Evolutionary conservation across 78 protist species (phyloP).

Genomic region (Monosiga brevicollis): DNA sequence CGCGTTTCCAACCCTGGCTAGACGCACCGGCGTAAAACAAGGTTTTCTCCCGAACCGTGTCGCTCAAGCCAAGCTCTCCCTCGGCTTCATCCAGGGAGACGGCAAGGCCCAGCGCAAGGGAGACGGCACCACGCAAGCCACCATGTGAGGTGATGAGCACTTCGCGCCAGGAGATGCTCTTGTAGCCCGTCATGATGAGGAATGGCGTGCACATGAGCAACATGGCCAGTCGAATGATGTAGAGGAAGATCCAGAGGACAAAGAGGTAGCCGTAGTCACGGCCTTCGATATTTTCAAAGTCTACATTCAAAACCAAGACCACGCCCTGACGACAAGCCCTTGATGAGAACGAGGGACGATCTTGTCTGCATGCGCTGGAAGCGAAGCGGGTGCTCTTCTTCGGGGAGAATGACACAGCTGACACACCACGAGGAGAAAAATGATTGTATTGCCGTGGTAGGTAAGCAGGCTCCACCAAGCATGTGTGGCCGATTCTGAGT

Average conservation of each 20-base stretch:
- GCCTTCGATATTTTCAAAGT: not conserved
- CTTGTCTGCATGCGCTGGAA: too few species aligned
- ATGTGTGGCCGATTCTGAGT: not conserved
- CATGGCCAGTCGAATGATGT: conserved; percentile 3
- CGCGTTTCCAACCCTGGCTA: too few species aligned
- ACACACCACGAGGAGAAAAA: conserved; percentile 30
- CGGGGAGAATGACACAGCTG: too few species aligned
- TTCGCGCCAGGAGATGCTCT: not conserved
- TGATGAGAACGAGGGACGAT: too few species aligned
- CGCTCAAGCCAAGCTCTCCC: not conserved
- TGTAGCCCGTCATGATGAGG: conserved; percentile 10
- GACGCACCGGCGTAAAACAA: not conserved
- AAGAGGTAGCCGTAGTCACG: not conserved
- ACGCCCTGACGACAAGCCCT: too few species aligned
- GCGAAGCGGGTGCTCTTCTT: too few species aligned
- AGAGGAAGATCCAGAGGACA: conserved; percentile 8
- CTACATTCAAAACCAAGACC: not conserved
- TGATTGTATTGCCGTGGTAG: conserved; percentile 16
- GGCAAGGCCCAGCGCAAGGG: conserved; percentile 42
- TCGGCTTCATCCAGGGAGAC: conserved; percentile 1
- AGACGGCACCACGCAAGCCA: conserved; percentile 61
- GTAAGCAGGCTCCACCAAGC: not conserved
- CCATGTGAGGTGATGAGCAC: conserved; percentile 6
- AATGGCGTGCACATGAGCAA: not conserved
- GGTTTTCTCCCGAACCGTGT: not conserved